Percentiles rank a stretch among this genome's conserved stretches.
phyloP scores from a whole-genome alignment of 2,329 filamentous ascomycete genomes.

The Apiospora pterosperma region DNA sequence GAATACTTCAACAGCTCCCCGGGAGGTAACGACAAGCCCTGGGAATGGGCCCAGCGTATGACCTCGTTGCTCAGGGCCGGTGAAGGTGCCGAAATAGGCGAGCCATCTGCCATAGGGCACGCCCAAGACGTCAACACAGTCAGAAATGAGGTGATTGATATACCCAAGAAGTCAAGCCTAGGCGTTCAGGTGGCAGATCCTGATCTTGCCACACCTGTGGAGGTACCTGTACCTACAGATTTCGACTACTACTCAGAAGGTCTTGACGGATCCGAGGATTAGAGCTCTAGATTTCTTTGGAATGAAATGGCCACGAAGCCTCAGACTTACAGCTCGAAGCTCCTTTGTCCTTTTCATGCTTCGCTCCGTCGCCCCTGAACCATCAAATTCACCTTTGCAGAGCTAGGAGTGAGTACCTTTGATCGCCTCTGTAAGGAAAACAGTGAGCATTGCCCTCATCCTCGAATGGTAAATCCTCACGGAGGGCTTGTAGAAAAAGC shows the following conservation, averaged over 20 bases:
- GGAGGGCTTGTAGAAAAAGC: background rate
- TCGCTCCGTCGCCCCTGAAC: background rate
- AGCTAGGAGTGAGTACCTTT: too few relatives aligned
- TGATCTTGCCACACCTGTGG: background rate
- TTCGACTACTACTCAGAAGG: constrained; percentile 10
- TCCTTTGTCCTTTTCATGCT: background rate
- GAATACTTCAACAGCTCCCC: constrained; percentile 77
- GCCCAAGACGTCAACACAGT: background rate
- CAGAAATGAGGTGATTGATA: background rate
- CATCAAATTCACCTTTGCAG: background rate
- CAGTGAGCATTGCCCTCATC: too few relatives aligned
- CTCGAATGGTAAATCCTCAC: too few relatives aligned
- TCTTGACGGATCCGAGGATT: background rate
- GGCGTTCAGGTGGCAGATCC: constrained; percentile 4
- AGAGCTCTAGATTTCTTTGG: background rate
- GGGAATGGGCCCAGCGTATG: constrained; percentile 72
- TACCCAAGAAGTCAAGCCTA: constrained; percentile 1
- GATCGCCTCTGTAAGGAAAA: too few relatives aligned
- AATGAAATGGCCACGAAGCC: background rate
- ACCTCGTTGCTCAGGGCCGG: constrained; percentile 32
- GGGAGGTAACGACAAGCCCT: constrained; percentile 55
- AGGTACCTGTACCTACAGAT: background rate
- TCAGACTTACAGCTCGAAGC: background rate
- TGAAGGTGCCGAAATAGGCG: background rate
- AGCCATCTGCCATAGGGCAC: background rate